Conservation (phyloP, 2,329 filamentous ascomycete species). For the Emmonsiellopsis sp. region DNA sequence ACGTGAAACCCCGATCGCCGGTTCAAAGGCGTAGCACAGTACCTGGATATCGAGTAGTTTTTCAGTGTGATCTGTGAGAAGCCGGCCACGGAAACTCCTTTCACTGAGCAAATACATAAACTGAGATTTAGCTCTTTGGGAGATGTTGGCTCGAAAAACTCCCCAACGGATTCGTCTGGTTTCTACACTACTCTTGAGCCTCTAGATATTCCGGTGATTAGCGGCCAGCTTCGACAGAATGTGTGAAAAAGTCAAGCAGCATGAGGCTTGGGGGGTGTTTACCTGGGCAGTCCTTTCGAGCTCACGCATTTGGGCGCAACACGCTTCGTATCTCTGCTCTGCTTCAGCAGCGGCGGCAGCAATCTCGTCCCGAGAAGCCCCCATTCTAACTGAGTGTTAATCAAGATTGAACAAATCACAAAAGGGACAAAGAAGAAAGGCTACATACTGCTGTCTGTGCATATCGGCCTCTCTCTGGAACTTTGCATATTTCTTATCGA, state of each 20-base stretch:
- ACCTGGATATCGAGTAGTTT: conserved; percentile 70
- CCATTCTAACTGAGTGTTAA: conserved; percentile 36
- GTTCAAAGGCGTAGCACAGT: not conserved
- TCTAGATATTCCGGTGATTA: conserved; percentile 21
- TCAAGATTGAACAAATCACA: not conserved
- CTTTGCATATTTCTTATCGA: conserved; percentile 39
- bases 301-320: conserved; percentile 28
- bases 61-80: conserved; percentile 67
- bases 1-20: not conserved
- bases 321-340: conserved; percentile 26
- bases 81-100: conserved; percentile 73
- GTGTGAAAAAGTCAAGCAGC: not conserved
- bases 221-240: not conserved
- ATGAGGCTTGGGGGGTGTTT: conserved; percentile 8
- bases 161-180: conserved; percentile 68
- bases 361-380: conserved; percentile 58
- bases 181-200: conserved; percentile 51
- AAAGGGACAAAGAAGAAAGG: not conserved
- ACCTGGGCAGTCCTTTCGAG: conserved; percentile 31
- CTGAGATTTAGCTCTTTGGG: conserved; percentile 70
- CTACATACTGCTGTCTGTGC: conserved; percentile 41
- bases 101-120: conserved; percentile 86
- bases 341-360: conserved; percentile 36
- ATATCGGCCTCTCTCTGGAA: conserved; percentile 50
- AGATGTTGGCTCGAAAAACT: conserved; percentile 74